These are phyloP conservation scores for Fraxinus greggii DNA, from an alignment of 305 asterid genomes.

Conservation along the genomic window DNA sequence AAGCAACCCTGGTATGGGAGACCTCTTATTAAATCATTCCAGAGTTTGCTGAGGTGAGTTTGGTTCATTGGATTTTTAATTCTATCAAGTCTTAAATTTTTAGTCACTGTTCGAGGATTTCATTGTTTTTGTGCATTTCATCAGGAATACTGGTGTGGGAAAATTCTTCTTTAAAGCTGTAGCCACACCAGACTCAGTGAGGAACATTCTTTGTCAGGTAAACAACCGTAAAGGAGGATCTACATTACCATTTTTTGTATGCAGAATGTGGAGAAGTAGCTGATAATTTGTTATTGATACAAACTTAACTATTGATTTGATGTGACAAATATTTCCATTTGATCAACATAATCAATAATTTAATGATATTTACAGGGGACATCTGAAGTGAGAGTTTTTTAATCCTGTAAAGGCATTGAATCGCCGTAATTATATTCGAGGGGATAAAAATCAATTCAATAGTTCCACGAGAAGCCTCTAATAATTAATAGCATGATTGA, in stretches of 20 bases:
- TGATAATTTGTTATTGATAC: not conserved
- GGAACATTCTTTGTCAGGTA: constrained; percentile 88
- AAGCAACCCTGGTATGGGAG: constrained; percentile 90
- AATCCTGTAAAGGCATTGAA: not conserved
- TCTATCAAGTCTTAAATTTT: not conserved
- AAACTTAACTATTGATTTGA: not conserved
- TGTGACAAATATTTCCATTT: not conserved
- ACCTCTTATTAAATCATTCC: constrained; percentile 75
- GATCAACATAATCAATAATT: not conserved
- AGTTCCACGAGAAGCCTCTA: not conserved
- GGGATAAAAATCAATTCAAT: not conserved
- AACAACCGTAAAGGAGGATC: not conserved
- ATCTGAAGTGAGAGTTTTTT: not conserved
- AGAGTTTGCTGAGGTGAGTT: constrained; percentile 68
- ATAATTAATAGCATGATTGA: not conserved
- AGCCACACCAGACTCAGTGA: constrained; percentile 77
- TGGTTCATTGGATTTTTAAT: not conserved
- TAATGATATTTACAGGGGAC: not conserved
- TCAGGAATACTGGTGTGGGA: constrained; percentile 78
- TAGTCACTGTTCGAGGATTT: not conserved
- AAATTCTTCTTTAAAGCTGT: constrained; percentile 63
- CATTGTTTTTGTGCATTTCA: not conserved
- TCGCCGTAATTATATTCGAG: not conserved
- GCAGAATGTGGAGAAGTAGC: not conserved
- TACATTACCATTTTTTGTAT: not conserved